Evolutionary conservation across 2,329 filamentous ascomycete genomes (phyloP).

Genomic region (Eurotiales sp.): DNA sequence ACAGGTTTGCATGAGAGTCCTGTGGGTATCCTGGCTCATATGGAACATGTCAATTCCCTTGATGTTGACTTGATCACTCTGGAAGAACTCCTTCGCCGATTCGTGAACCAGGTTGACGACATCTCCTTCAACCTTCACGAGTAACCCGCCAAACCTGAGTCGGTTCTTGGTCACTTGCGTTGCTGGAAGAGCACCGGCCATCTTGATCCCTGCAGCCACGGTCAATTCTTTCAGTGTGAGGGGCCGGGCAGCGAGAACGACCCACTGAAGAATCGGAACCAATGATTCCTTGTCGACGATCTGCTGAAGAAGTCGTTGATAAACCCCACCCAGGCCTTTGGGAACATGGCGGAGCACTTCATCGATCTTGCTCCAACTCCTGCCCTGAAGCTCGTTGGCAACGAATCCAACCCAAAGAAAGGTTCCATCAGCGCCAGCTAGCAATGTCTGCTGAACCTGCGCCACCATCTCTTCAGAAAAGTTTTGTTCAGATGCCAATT

Average conservation of each 20-base stretch:
- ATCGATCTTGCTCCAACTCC: slow-evolving; percentile 11
- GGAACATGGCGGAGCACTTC: slow-evolving; percentile 23
- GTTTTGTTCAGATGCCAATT: slow-evolving; percentile 18
- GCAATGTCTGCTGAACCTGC: slow-evolving; percentile 14
- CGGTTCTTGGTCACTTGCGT: background rate
- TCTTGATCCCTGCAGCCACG: slow-evolving; percentile 17
- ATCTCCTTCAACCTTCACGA: background rate
- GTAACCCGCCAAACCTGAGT: background rate
- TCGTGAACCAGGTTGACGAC: background rate
- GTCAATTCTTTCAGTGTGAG: slow-evolving; percentile 7
- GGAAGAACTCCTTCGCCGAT: background rate
- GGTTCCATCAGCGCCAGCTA: slow-evolving; percentile 26
- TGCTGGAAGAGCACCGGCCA: background rate
- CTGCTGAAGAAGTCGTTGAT: slow-evolving; percentile 19
- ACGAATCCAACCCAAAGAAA: slow-evolving; percentile 40
- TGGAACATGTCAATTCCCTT: background rate
- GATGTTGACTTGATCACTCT: background rate
- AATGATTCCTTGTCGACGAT: slow-evolving; percentile 16
- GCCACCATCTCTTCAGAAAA: slow-evolving; percentile 4
- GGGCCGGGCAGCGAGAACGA: slow-evolving; percentile 16
- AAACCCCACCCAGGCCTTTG: slow-evolving; percentile 23
- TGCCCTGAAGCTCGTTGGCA: slow-evolving; percentile 16
- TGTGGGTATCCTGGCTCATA: background rate
- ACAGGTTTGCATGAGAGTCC: background rate
- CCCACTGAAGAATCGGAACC: slow-evolving; percentile 9